Base-by-base conservation (phyloP, 2,329 filamentous ascomycete genomes). In the Biscogniauxia marginata region DNA sequence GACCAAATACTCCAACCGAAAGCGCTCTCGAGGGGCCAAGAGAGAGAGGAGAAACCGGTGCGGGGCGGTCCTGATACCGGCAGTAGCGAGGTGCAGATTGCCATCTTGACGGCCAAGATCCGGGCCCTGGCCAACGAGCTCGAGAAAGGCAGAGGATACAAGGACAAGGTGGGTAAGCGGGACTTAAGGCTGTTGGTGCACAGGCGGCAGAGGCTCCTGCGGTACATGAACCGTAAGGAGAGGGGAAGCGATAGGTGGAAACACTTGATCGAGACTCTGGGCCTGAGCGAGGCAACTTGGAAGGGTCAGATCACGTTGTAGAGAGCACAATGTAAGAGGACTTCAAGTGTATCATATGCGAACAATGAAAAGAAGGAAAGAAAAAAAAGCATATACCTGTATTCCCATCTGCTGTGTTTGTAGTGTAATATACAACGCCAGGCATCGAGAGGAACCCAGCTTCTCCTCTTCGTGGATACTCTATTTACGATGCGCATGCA, bases 31-130 rank as follows among this genome's bases (percentile, higher is more conserved):
- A 66, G 71, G 39, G 76, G 79, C 43, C 66, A 78, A 70, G 49
- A 70, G 69, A 59, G 70, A 57, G 70, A 72, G 65, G 73, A 74
- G 57, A 74, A 66, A 76, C 76, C 73, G 56, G 63, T 65, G 22
- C 88, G 96, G 25, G 85, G 87, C n/a, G 95, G 95, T 0, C 89
- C 89, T 4, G 95, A 99, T 71, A 99, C 93, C 0, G 95, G 95
- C 34, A 96, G 91, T 66, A 91, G 91, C 6, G 95, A 99, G 76
- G 96, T 99, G n/a, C 95, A 99, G 79, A 91, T 96, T 63, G 93
- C 92, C 47, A 96, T 99, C 65, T 75, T 99, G 71, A 99, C 95
- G 3, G 84, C 91, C 55, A 98, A 97, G 82, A 99, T 99, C 71
- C 82, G 91, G 61, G 86, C 88, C 21, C 73, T 99, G 50, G 87